Base-by-base conservation (phyloP, 2,329 filamentous ascomycete species). In the Talaromyces albobiverticillius region DNA sequence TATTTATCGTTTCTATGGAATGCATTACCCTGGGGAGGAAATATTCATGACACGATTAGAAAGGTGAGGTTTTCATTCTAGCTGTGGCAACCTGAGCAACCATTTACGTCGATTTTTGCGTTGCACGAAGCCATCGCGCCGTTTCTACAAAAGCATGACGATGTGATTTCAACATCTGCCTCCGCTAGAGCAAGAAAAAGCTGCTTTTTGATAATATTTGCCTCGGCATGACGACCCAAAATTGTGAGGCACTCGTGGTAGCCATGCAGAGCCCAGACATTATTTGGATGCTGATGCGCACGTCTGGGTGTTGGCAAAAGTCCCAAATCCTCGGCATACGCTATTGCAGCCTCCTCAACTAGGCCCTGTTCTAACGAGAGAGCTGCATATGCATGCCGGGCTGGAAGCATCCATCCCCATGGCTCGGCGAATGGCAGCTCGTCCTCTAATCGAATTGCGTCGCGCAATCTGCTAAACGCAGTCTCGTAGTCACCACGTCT, bases 241-340 rank as follows among this genome's bases (percentile, higher is more conserved):
- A 71, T 79, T 3, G 76, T 57, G 38, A 89, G 63, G 62, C 87
- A 88, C 69, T 90, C 87, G 58, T 88, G 79, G 60, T 83, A 86
- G 0, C 87, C 87, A 59, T 88, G 84, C 54, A 90, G 66, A 2
- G 85, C 80, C 87, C 87, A 90, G 0, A 90, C 82, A 57, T 90
- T 90, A 41, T 84, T 84, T 2, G 80, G 84, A 67, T 89, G 87
- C 56, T 81, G 80, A 41, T 82, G 73, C 1, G 53, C 48, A 25
- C 53, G 47, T n/a, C 31, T 31, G 2, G 43, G 43, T 4, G 47
- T 55, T 14, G 83, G 80, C 32, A 77, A 74, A 4, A 83, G 60
- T 0, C 83, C 83, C 4, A 86, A 67, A 59, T 86, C 83, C 0
- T 80, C 81, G 18, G 67, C 72, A 59, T 86, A 87, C 1, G 82